Evolutionary conservation across 1,284 basidiomycete species (phyloP), one percentile per base, ranked within the genome.

Genomic region (Cryptococcus jaspeensis): DNA sequence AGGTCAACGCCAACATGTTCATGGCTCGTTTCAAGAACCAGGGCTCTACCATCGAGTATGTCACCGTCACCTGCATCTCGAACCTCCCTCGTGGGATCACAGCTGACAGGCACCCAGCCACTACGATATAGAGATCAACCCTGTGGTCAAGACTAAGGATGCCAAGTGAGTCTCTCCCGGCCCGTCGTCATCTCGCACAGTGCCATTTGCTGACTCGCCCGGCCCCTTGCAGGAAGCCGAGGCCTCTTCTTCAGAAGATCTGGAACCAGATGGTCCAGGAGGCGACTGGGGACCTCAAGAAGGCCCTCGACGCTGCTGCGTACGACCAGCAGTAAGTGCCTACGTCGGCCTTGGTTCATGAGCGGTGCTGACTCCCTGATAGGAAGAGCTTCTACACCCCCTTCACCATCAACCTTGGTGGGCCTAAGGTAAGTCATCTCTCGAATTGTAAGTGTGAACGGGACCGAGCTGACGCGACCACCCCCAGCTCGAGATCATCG

Each of bases 361-460:
- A 41, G 16, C 12, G 9, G 41, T 9, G 41, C 63, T 66, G 54
- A 65, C 43, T 22, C 8, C 12, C 8, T 32, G 37, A 16, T 51
- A 74, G 73, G 15, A 76, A 73, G 57, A 74, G 69, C 60, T 67
- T 72, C 48, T 77, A 73, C 62, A 69, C 74, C 0, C 68, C 69
- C 8, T 42, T 54, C 53, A 53, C 63, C 46, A 50, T 76, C 39
- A 58, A 64, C 39, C 61, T 66, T 16, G 56, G 48, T 11, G 53
- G 45, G n/a, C 61, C 56, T 40, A 68, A 66, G 54, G 71, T 69
- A n/a, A 52, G 53, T 53, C 13, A 9, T 28, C n/a, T 32, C 32
- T 12, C 13, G 16, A 45, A 25, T 11, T 12, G 5, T 32, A 9
- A 4, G 28, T 9, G 4, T 9, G 28, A 4, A 5, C 28, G 28